These are phyloP conservation scores for Zasmidium cellare DNA, from an alignment of 2,329 filamentous ascomycete species.

Conservation along the genomic window DNA sequence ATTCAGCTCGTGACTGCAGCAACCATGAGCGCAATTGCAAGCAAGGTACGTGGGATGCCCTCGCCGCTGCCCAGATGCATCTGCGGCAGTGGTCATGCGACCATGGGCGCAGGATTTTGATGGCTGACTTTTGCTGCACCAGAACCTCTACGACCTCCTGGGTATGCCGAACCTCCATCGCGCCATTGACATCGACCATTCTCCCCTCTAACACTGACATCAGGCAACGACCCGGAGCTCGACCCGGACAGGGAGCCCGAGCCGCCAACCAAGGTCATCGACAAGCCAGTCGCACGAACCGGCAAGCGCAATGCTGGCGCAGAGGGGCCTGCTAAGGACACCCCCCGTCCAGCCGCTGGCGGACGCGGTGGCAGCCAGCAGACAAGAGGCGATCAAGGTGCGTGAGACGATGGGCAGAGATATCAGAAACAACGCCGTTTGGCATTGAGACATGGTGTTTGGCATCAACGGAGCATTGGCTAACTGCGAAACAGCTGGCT, in stretches of 20 bases:
- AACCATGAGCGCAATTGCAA: slow-evolving; percentile 25
- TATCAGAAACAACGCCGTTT: neutral
- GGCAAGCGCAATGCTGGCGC: slow-evolving; percentile 85
- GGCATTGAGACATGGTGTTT: neutral
- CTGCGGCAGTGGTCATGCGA: slow-evolving; percentile 7
- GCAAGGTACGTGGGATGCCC: slow-evolving; percentile 24
- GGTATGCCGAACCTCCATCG: slow-evolving; percentile 58
- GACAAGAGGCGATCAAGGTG: slow-evolving; percentile 84
- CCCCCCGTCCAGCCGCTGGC: slow-evolving; percentile 40
- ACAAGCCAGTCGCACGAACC: slow-evolving; percentile 75
- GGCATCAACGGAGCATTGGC: neutral
- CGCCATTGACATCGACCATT: slow-evolving; percentile 4
- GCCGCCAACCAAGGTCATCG: slow-evolving; percentile 83
- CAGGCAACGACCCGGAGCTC: slow-evolving; percentile 68
- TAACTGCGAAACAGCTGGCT: slow-evolving; percentile 55
- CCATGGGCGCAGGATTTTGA: slow-evolving; percentile 16
- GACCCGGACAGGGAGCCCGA: slow-evolving; percentile 72
- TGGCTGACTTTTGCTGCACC: slow-evolving; percentile 25
- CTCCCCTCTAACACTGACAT: slow-evolving; percentile 25
- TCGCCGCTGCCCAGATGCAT: neutral
- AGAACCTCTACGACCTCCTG: slow-evolving; percentile 99
- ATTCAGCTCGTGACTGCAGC: slow-evolving; percentile 22
- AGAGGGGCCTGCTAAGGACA: slow-evolving; percentile 58
- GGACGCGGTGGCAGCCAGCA: slow-evolving; percentile 57
- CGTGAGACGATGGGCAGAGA: slow-evolving; percentile 35